Evolutionary conservation across 2,329 filamentous ascomycete species (phyloP).

Genomic region (Onygena corvina): DNA sequence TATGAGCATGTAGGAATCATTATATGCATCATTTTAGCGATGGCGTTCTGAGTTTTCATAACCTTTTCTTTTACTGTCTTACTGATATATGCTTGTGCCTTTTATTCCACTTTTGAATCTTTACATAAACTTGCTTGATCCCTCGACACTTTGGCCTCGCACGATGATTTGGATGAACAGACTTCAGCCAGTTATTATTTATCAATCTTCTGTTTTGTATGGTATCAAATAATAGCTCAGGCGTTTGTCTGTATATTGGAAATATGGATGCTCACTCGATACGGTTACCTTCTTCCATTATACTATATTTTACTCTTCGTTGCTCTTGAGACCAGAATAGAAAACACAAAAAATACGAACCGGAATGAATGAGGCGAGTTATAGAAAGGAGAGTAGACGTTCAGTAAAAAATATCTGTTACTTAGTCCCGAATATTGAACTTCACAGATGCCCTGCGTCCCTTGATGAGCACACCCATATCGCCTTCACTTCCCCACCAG

Average conservation of each 20-base stretch:
- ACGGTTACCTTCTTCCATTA: no score
- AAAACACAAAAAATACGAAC: no score
- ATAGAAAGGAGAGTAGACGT: no score
- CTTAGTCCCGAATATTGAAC: not conserved
- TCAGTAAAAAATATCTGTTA: no score
- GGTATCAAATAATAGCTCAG: no score
- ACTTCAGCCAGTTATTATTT: not conserved
- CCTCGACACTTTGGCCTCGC: not conserved
- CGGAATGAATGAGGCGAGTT: no score
- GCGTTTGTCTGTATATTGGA: no score
- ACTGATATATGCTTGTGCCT: not conserved
- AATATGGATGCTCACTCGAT: no score
- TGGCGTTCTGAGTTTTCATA: constrained; percentile 10
- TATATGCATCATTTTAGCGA: constrained; percentile 11
- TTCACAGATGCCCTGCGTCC: not conserved
- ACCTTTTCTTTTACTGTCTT: not conserved
- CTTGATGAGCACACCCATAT: constrained; percentile 16
- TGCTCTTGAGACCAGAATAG: no score
- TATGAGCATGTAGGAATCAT: not conserved
- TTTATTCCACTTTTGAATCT: not conserved
- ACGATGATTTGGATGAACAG: not conserved
- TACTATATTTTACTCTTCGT: no score
- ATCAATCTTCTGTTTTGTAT: no score
- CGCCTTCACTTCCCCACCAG: constrained; percentile 19
- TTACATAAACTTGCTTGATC: not conserved